Evolutionary conservation across 176 grass and related monocot species (phyloP), one percentile per base, ranked within the genome.

Genomic region (Oryza australiensis): DNA sequence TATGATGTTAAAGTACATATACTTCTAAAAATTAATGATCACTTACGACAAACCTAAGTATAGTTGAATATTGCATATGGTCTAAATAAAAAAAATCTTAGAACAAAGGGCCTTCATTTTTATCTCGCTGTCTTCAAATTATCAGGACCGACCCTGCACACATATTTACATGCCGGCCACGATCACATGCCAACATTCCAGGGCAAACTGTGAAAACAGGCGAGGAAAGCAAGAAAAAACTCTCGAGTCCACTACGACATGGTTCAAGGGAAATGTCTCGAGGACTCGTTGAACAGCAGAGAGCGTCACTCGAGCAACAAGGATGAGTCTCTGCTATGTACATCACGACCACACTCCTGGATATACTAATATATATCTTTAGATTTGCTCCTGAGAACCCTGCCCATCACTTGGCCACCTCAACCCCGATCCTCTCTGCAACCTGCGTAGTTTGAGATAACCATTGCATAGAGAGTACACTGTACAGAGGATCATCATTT

Each of bases 361-460:
- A 8, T 9, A 40, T 64, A 5, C 0, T 32, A 37, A 35, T 37
- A 37, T 57, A 57, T 57, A 68, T 55, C 5, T n/a, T n/a, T n/a
- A n/a, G 2, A 9, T 60, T 60, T 55, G 64, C 74, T 59, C 53
- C 2, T 11, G 43, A 77, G 57, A 43, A 43, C 37, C 37, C 32
- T 64, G 57, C 3, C 12, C 12, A 62, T 87, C 40, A 70, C 16
- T 51, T 76, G 3, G 53, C 35, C 29, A 82, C 65, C 53, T 82
- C 85, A n/a, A 82, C 53, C 1, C 79, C 72, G 40, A 77, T 82
- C 38, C 73, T 68, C 66, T 82, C 66, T 18, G 85, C 79, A 16
- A 87, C 85, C 79, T 87, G 53, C 79, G 71, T 35, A 7, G 53
- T 53, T 38, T 12, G 26, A 43, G 13, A 28, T 0, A 71, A 9